Percentiles rank a stretch among this genome's conserved stretches.
phyloP scores from a whole-genome alignment of 1,284 basidiomycete genomes.

The Fistulinella cinereoalba region DNA sequence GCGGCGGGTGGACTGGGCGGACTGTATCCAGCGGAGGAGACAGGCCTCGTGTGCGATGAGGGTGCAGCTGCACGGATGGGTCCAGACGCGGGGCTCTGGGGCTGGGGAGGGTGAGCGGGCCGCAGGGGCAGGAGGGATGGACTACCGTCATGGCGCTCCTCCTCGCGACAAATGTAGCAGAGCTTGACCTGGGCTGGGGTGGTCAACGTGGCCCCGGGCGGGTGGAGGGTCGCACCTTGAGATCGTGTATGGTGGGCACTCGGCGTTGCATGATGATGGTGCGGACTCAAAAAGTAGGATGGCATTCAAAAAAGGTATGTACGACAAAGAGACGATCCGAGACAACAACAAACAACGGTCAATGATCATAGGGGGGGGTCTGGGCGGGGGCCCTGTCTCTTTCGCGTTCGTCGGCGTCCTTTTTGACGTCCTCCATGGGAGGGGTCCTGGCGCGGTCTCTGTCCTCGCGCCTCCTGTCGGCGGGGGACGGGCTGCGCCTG shows the following conservation, averaged over 20 bases:
- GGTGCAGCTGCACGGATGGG: conserved; percentile 76
- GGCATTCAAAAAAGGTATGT: conserved; percentile 22
- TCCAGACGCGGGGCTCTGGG: conserved; percentile 53
- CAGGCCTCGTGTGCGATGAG: conserved; percentile 76
- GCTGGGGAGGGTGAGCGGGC: conserved; percentile 28
- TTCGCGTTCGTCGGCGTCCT: conserved; percentile 45
- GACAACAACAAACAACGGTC: no score
- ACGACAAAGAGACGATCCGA: no score
- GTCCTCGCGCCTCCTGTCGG: conserved; percentile 47
- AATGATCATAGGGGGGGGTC: conserved; percentile 53
- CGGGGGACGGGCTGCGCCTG: conserved; percentile 48
- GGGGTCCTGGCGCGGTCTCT: conserved; percentile 49
- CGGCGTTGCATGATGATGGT: conserved; percentile 24
- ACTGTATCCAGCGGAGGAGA: conserved; percentile 72
- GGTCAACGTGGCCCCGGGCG: conserved; percentile 2
- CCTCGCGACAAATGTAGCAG: conserved; percentile 76
- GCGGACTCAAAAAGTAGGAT: conserved; percentile 1
- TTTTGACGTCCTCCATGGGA: conserved; percentile 43
- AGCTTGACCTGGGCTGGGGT: conserved; percentile 53
- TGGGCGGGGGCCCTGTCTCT: conserved; percentile 35
- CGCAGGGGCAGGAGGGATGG: conserved; percentile 11
- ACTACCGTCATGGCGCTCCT: conserved; percentile 60
- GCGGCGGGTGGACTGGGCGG: conserved; percentile 55
- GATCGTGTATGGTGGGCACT: conserved; percentile 32
- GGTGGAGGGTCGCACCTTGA: conserved; percentile 22